Conservation (phyloP, 257 asterid species). For the Fraxinus cuspidata region DNA sequence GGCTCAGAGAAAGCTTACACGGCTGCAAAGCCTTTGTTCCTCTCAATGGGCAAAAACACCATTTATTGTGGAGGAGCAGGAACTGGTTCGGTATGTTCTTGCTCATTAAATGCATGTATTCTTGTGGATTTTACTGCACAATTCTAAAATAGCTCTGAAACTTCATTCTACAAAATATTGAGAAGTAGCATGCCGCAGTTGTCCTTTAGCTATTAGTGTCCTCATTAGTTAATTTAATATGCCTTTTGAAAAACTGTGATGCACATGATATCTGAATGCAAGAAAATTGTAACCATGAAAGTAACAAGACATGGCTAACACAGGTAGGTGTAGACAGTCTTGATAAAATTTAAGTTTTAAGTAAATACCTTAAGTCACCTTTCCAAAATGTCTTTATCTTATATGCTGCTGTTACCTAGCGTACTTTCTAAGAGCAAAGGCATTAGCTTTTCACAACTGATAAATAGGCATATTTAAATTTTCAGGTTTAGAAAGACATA, state of each 20-base stretch:
- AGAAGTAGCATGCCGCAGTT: background rate
- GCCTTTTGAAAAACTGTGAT: background rate
- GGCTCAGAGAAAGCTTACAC: slow-evolving; percentile 76
- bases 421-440: background rate
- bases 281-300: background rate
- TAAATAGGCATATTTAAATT: background rate
- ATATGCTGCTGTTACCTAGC: background rate
- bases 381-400: background rate
- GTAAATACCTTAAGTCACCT: background rate
- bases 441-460: background rate
- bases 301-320: background rate
- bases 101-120: background rate
- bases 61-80: slow-evolving; percentile 98
- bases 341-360: no score
- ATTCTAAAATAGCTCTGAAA: background rate
- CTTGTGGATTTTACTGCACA: slow-evolving; percentile 6
- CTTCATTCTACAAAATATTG: background rate
- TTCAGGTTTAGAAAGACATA: background rate
- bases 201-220: background rate
- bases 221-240: background rate
- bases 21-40: slow-evolving; percentile 75
- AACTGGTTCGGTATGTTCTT: slow-evolving; percentile 78
- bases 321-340: background rate
- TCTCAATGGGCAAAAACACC: slow-evolving; percentile 84
- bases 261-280: background rate